Conservation (phyloP, 2,329 filamentous ascomycete species). For the Penicillium sp. region DNA sequence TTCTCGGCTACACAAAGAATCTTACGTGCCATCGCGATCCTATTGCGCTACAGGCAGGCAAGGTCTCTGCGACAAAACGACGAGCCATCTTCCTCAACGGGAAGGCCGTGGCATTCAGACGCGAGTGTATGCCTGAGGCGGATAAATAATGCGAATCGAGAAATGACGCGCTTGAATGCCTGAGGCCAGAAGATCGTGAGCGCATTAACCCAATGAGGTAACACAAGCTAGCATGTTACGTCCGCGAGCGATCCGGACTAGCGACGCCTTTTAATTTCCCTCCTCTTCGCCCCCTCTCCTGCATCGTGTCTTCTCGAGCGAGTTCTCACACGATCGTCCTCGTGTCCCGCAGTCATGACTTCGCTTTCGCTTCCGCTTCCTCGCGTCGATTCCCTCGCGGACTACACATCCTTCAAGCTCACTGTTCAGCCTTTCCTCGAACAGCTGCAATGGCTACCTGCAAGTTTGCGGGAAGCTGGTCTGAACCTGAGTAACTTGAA, state of each 20-base stretch:
- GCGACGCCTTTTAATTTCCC: background rate
- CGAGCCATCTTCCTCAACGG: slow-evolving; percentile 5
- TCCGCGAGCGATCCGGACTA: no score
- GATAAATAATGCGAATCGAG: no score
- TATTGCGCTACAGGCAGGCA: slow-evolving; percentile 5
- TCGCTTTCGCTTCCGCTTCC: slow-evolving; percentile 55
- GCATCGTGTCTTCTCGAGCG: slow-evolving; percentile 6
- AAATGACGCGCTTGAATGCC: slow-evolving; percentile 4
- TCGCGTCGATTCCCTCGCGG: slow-evolving; percentile 60
- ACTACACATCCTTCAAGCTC: slow-evolving; percentile 69
- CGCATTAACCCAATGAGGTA: slow-evolving; percentile 15
- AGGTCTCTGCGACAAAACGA: slow-evolving; percentile 4
- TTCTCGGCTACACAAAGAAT: slow-evolving; percentile 79
- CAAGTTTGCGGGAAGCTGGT: slow-evolving; percentile 55
- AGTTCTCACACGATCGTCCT: background rate
- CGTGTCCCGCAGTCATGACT: slow-evolving; percentile 45
- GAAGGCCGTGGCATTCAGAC: slow-evolving; percentile 15
- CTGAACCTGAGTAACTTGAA: slow-evolving; percentile 57
- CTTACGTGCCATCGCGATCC: slow-evolving; percentile 40
- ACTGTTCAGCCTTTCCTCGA: slow-evolving; percentile 69
- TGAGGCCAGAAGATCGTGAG: slow-evolving; percentile 10
- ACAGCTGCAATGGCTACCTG: slow-evolving; percentile 65
- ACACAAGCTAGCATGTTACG: slow-evolving; percentile 11
- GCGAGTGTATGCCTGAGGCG: slow-evolving; percentile 12
- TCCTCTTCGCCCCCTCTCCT: background rate